Evolutionary conservation across 1,139 yeast species (phyloP).

Genomic region (Candida sanyaensis): DNA sequence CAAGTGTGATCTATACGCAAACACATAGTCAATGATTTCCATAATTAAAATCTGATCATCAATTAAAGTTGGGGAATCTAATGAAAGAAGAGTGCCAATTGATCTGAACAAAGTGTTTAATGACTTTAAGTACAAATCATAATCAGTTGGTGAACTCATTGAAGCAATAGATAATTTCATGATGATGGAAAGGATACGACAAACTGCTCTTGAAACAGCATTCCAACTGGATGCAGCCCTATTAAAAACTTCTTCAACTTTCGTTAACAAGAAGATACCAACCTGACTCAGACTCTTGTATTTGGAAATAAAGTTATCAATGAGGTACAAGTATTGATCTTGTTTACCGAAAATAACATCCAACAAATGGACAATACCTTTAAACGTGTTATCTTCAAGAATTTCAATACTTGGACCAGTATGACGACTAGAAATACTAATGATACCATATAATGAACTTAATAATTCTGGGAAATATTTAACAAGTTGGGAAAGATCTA

Average conservation of each 20-base stretch:
- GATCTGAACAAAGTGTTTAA: slow-evolving; percentile 38
- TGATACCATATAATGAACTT: slow-evolving; percentile 44
- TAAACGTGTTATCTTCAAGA: slow-evolving; percentile 45
- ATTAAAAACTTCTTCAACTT: slow-evolving; percentile 48
- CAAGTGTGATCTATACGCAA: slow-evolving; percentile 42
- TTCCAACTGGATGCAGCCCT: slow-evolving; percentile 61
- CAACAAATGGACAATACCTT: slow-evolving; percentile 58
- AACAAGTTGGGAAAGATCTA: slow-evolving; percentile 50
- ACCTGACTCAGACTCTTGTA: slow-evolving; percentile 44
- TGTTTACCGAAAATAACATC: slow-evolving; percentile 69
- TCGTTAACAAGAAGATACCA: slow-evolving; percentile 52
- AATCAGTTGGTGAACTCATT: slow-evolving; percentile 20
- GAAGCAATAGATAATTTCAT: slow-evolving; percentile 42
- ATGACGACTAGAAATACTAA: slow-evolving; percentile 23
- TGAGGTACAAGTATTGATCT: slow-evolving; percentile 59
- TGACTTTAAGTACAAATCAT: slow-evolving; percentile 33
- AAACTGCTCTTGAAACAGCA: slow-evolving; percentile 61
- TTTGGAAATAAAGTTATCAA: slow-evolving; percentile 48
- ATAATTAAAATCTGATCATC: slow-evolving; percentile 62
- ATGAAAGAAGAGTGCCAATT: slow-evolving; percentile 48
- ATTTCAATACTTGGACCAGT: slow-evolving; percentile 31
- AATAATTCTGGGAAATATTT: slow-evolving; percentile 57
- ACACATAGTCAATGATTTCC: slow-evolving; percentile 57
- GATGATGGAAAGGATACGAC: slow-evolving; percentile 57
- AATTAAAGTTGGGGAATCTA: slow-evolving; percentile 48